Conservation (phyloP, 768 basidiomycete genomes). For the Lentinula detonsa region DNA sequence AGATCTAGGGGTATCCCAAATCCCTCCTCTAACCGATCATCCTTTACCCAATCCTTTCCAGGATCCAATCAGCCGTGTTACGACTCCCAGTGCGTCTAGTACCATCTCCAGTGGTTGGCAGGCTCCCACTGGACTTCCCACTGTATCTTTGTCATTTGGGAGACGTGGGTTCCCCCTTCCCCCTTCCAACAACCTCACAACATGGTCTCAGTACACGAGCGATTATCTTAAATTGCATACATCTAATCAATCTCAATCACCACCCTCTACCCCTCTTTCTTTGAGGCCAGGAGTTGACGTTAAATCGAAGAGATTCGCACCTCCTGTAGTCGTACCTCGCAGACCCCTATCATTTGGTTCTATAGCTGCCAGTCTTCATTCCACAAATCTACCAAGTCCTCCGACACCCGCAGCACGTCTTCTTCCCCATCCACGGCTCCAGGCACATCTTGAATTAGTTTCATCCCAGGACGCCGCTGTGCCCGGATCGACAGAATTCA, state of each 20-base stretch:
- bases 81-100: neutral
- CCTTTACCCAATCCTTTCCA: constrained; percentile 14
- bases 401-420: neutral
- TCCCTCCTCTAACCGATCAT: neutral
- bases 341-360: neutral
- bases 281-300: neutral
- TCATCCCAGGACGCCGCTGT: neutral
- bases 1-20: neutral
- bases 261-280: constrained; percentile 4
- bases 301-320: neutral
- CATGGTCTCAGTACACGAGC: neutral
- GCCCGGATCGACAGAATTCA: neutral
- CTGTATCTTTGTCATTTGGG: neutral
- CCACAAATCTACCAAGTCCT: neutral
- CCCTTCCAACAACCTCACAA: neutral
- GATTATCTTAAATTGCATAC: neutral
- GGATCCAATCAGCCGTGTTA: constrained; percentile 14
- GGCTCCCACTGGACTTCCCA: neutral
- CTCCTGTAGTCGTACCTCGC: neutral
- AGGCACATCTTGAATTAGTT: neutral
- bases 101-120: neutral
- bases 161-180: neutral
- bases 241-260: neutral
- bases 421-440: neutral
- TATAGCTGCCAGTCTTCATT: neutral